phyloP scores from a whole-genome alignment of 129 eudicot species.

The Flaveria ramosissima region DNA sequence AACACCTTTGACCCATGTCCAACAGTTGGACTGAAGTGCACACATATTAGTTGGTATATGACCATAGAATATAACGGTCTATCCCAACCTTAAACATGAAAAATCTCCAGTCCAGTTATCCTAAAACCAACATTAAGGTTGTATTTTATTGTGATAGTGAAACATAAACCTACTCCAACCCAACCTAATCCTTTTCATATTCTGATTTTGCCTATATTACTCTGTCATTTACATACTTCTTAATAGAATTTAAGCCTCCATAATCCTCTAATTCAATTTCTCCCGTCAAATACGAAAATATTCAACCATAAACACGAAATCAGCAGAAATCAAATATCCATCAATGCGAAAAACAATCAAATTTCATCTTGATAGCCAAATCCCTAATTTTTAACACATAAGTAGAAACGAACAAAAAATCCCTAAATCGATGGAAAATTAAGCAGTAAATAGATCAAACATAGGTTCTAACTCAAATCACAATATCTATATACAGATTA shows the following conservation, averaged over 20 bases:
- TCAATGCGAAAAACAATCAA: slow-evolving; percentile 7
- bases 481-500: background rate
- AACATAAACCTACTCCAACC: slow-evolving; percentile 4
- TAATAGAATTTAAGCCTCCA: background rate
- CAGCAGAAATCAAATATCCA: background rate
- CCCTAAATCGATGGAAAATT: slow-evolving; percentile 8
- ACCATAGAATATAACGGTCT: background rate
- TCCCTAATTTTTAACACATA: background rate
- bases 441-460: slow-evolving; percentile 1
- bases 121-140: background rate
- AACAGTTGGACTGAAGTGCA: background rate
- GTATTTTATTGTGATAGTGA: slow-evolving; percentile 1
- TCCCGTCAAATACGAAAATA: background rate
- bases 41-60: background rate
- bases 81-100: background rate
- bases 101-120: background rate
- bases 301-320: slow-evolving; percentile 10
- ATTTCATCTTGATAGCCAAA: slow-evolving; percentile 1
- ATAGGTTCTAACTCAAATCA: background rate
- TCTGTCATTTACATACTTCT: background rate
- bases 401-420: slow-evolving; percentile 8
- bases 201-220: background rate
- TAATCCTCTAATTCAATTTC: background rate
- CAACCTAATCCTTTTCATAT: background rate
- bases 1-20: no score